Base-by-base conservation (phyloP, 768 basidiomycete genomes). In the Clitopilus passeckerianus region DNA sequence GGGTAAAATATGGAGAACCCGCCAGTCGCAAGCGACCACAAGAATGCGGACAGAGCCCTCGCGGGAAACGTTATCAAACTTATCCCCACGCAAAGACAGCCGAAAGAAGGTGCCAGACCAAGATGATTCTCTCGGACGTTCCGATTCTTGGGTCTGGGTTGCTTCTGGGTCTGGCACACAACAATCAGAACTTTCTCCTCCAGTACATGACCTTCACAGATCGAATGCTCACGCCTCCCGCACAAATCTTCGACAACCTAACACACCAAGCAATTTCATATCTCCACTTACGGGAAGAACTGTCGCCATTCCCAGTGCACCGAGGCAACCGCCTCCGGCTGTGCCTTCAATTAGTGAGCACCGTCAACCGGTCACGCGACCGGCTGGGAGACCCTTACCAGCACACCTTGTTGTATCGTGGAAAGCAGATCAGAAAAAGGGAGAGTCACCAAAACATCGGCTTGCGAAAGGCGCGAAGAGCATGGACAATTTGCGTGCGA, bases 401-500 rank as follows among this genome's bases (percentile, higher is more conserved):
- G 53, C 66, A 7, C 74, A 74, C 37, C 81, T 79, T 73, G 67
- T 81, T 23, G 80, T 84, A 20, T 70, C 75, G 14, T 87, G 78
- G 76, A 85, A 82, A 66, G 78, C 75, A 27, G 77, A 74, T 30
- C 69, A 69, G 34, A 79, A 75, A 57, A 59, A 71, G 4, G 67
- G 73, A 53, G 68, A 75, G 1, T 53, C 70, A 1, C 64, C 65
- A 37, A 72, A 69, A 61, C 62, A 58, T 58, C 72, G 73, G 52
- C 65, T 74, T 53, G 60, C 70, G 52, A 75, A 74, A 60, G 71
- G 67, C 53, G 70, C 81, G n/a, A 86, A 84, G 70, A 88, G 85
- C 64, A 82, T 86, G 78, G 80, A 80, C 61, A 82, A 83, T 60
- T 72, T 84, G 52, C 74, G 77, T 50, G 72, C 70, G 52, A 62